Evolutionary conservation across 257 asterid genomes (phyloP), one percentile per base, ranked within the genome.

Genomic region (Anisodus tanguticus): DNA sequence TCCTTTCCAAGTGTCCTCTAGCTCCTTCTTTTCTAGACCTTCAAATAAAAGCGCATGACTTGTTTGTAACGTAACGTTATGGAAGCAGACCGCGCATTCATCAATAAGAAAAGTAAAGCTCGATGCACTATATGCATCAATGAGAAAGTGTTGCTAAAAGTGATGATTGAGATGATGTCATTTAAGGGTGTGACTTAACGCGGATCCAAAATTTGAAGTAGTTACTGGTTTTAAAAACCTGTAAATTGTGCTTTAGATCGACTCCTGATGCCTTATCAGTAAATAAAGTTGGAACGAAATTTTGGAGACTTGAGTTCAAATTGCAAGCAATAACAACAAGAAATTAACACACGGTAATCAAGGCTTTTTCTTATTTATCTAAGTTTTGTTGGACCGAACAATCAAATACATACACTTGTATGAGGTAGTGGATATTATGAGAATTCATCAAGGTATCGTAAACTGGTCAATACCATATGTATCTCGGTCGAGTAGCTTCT

Each of bases 41-140:
- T 74, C 60, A 72, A 74, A 74, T 9, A 19, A 49, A 19, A 74
- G 22, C 12, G 39, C 81, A 74, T 22, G 22, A 26, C 81, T 76
- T 76, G 62, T 26, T 76, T 76, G 15, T 15, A 8, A 76, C 47
- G 15, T 31, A 8, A 76, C 47, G 49, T 53, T 53, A 53, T 74
- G 81, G 80, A 19, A 13, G 7, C 8, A 74, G 35, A 5, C 6
- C 6, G 47, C 15, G 80, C 41, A 19, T 47, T 60, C 59, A 47
- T 22, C 60, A 74, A 15, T 2, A 15, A 11, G 6, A 6, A 74
- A 19, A 31, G 35, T 1, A 1, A 1, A 31, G 1, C 1, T 1
- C 35, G 35, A 1, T 31, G 35, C 2, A 31, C 35, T 31, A 31
- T 0, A 31, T 31, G 60, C 59, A 47, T 22, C 60, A 74, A 15